These are phyloP conservation scores for Didymosphaeria variabile DNA, from an alignment of 2,329 filamentous ascomycete genomes.

Conservation along the genomic window DNA sequence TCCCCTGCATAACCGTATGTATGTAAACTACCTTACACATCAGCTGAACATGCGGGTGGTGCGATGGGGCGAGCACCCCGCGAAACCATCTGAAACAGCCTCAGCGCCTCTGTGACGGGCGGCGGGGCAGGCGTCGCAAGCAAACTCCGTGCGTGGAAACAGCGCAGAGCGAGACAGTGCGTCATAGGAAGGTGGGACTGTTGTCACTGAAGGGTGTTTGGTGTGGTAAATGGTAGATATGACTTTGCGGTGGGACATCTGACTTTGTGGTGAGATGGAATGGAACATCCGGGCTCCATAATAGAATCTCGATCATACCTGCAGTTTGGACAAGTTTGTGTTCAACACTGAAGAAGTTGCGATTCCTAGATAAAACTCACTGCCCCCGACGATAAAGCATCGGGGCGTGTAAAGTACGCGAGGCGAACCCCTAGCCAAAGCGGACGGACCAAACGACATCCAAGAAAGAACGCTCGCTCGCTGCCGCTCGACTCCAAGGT, in stretches of 20 bases:
- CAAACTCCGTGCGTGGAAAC: not conserved
- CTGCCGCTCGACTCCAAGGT: constrained; percentile 26
- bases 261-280: no score
- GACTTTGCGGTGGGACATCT: no score
- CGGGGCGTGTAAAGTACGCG: constrained; percentile 47
- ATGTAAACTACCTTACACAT: no score
- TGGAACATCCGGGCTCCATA: no score
- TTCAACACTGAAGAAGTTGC: constrained; percentile 7
- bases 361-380: constrained; percentile 35
- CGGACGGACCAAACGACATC: constrained; percentile 33
- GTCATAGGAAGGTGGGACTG: not conserved
- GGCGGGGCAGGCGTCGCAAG: constrained; percentile 1
- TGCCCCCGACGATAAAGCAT: constrained; percentile 37
- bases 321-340: not conserved
- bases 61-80: not conserved
- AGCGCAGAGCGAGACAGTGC: not conserved
- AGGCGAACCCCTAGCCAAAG: constrained; percentile 32
- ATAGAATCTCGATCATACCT: no score
- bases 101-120: not conserved
- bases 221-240: not conserved
- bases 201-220: not conserved
- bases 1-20: no score
- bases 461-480: constrained; percentile 35
- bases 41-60: not conserved
- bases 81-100: constrained; percentile 11